phyloP scores from a whole-genome alignment of 768 basidiomycete species.

The Tylopilus sp. region DNA sequence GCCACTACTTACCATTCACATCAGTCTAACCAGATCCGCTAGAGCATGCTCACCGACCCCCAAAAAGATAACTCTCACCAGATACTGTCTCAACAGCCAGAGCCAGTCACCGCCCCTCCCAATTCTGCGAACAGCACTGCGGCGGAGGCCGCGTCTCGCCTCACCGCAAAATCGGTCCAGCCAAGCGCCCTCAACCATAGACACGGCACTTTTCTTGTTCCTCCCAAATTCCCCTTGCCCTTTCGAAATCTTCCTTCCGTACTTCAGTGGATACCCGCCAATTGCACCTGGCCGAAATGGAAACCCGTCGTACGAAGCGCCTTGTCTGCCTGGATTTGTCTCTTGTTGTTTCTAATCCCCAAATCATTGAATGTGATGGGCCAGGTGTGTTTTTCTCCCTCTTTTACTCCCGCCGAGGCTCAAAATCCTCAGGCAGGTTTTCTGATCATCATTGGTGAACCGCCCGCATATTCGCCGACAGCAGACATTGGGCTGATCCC shows the following conservation, averaged over 20 bases:
- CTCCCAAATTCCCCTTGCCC: neutral
- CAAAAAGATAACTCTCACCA: neutral
- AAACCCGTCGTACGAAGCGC: constrained; percentile 65
- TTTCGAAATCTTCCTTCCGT: constrained; percentile 24
- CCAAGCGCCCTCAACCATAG: neutral
- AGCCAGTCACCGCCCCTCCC: neutral
- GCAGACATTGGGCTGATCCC: constrained; percentile 1
- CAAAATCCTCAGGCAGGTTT: constrained; percentile 50
- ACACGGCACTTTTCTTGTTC: neutral
- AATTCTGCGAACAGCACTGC: neutral
- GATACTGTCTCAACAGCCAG: neutral
- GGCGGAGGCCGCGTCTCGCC: neutral
- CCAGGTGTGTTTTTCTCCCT: constrained; percentile 37
- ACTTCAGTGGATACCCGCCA: constrained; percentile 55
- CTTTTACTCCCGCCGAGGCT: neutral
- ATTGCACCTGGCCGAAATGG: constrained; percentile 54
- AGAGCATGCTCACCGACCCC: neutral
- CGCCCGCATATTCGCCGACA: neutral
- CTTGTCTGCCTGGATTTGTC: constrained; percentile 56
- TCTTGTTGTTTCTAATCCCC: constrained; percentile 58
- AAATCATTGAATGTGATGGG: constrained; percentile 48
- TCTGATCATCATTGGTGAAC: constrained; percentile 56
- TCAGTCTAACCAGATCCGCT: too few species aligned
- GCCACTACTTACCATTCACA: too few species aligned
- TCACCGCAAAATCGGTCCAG: neutral